A percentile compares a stretch with the other conserved stretches of the same genome.
These are phyloP conservation scores for Blakeslea trispora DNA, from an alignment of 371 early-diverging fungal species.

Conservation along the genomic window DNA sequence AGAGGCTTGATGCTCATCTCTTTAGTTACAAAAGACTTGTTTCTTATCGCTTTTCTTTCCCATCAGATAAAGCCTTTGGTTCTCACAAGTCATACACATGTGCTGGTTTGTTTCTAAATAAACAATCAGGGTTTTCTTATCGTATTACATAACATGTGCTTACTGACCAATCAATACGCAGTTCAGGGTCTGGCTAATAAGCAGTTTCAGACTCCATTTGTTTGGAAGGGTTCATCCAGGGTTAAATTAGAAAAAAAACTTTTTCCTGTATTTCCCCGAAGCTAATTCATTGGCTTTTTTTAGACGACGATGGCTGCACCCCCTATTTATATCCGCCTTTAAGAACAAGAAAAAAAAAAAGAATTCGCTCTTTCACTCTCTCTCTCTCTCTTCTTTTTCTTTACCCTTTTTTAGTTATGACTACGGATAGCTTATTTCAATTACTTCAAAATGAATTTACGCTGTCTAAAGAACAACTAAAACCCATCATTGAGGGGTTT, in stretches of 20 bases:
- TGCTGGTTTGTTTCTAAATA: background rate
- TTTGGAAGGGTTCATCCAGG: conserved; percentile 20
- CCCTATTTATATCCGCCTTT: conserved; percentile 6
- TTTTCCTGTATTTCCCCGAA: conserved; percentile 19
- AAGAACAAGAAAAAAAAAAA: background rate
- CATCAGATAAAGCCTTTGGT: background rate
- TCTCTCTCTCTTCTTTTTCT: conserved; percentile 5
- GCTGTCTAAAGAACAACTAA: conserved; percentile 48
- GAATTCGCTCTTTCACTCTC: conserved; percentile 2
- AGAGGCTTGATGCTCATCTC: too few species aligned
- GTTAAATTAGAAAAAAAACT: conserved; percentile 2
- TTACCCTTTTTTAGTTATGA: conserved; percentile 6
- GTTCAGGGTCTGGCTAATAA: conserved; percentile 9
- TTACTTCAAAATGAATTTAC: conserved; percentile 32
- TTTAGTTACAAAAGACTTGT: too few species aligned
- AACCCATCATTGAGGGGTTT: conserved; percentile 54
- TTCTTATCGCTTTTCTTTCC: background rate
- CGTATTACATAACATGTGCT: conserved; percentile 8
- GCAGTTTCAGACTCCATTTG: background rate
- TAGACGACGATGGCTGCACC: background rate
- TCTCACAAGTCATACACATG: background rate
- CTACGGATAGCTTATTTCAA: conserved; percentile 30
- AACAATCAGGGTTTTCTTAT: conserved; percentile 8
- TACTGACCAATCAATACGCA: conserved; percentile 7
- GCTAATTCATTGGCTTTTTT: conserved; percentile 7